These are phyloP conservation scores for Saccharum spontaneum DNA, from an alignment of 176 grass and related monocot genomes.

Conservation along the genomic window DNA sequence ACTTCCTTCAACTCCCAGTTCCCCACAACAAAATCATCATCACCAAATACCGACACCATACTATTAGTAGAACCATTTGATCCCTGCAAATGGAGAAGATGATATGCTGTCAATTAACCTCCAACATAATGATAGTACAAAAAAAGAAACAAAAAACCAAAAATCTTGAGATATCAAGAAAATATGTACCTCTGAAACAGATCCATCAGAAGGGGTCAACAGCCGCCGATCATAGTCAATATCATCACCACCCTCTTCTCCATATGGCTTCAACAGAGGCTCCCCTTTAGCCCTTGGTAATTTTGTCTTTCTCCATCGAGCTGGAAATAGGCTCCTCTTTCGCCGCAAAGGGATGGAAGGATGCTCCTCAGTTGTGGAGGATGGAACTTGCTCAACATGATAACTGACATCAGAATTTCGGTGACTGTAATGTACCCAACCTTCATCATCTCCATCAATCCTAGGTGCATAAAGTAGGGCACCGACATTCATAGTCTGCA, in stretches of 20 bases:
- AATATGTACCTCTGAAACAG: conserved; percentile 53
- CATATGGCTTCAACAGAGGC: conserved; percentile 82
- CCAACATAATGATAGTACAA: neutral
- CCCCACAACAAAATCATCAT: conserved; percentile 89
- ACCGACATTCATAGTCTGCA: conserved; percentile 73
- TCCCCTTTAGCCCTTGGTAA: conserved; percentile 79
- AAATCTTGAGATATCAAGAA: neutral
- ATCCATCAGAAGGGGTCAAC: conserved; percentile 75
- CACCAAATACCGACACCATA: conserved; percentile 73
- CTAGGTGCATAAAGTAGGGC: conserved; percentile 52
- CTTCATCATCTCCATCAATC: conserved; percentile 70
- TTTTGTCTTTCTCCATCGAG: conserved; percentile 89
- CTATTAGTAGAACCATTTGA: conserved; percentile 50
- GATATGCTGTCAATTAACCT: conserved; percentile 22
- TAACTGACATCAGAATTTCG: conserved; percentile 67
- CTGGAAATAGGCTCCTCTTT: conserved; percentile 80
- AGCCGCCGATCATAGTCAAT: conserved; percentile 88
- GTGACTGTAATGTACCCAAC: conserved; percentile 88
- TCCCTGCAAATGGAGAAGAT: conserved; percentile 52
- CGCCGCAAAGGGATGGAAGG: conserved; percentile 32
- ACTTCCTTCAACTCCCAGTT: conserved; percentile 77
- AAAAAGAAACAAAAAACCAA: conserved; percentile 1
- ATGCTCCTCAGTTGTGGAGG: conserved; percentile 46
- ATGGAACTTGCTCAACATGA: conserved; percentile 47
- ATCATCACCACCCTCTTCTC: conserved; percentile 95